Base-by-base conservation (phyloP, 2,329 filamentous ascomycete genomes). In the Microdochium bolleyi region DNA sequence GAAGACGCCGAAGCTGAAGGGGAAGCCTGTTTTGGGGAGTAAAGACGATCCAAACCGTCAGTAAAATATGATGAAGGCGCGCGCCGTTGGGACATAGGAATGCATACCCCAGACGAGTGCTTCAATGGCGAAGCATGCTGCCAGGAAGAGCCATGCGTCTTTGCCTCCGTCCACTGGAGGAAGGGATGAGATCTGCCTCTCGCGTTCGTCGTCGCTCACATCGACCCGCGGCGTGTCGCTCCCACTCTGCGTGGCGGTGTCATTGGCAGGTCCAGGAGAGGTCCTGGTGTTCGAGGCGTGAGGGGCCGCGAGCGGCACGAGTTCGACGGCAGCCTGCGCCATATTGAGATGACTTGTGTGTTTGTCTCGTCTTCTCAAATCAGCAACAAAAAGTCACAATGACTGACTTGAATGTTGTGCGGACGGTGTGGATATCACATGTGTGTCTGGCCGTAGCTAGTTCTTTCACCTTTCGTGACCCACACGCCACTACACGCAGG, bases 1-100 rank as follows among this genome's bases (percentile, higher is more conserved):
- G 61, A 89, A 88, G 24, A 89, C 76, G 46, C 85, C 86, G 62
- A 84, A 89, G 0, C 83, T 76, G 53, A 84, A 83, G 0, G 83
- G 80, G 53, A 88, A 87, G 2, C 84, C 84, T 87, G 41, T 11
- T 8, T 51, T 32, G 11, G 38, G 7, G 21, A 19, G 53, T 56
- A n/a, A 61, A 52, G 48, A 16, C 54, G 14, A 49, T 50, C 27
- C 24, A 51, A 27, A 34, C n/a, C 22, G 16, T 38, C 19, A 38
- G 14, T 13, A 24, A 13, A 25, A 19, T 19, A 49, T 10, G 48
- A 22, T n/a, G 19, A 8, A 10, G 24, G 19, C 22, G 50, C 11
- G 22, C 24, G 38, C 24, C n/a, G n/a, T n/a, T n/a, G 41, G 44
- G 24, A 52, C 16, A 25, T 38, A 2, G 22, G 55, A 21, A 27